A percentile compares a stretch with the other conserved stretches of the same genome.
These are phyloP conservation scores for Candida mattraensis DNA, from an alignment of 805 yeast species.

Conservation along the genomic window DNA sequence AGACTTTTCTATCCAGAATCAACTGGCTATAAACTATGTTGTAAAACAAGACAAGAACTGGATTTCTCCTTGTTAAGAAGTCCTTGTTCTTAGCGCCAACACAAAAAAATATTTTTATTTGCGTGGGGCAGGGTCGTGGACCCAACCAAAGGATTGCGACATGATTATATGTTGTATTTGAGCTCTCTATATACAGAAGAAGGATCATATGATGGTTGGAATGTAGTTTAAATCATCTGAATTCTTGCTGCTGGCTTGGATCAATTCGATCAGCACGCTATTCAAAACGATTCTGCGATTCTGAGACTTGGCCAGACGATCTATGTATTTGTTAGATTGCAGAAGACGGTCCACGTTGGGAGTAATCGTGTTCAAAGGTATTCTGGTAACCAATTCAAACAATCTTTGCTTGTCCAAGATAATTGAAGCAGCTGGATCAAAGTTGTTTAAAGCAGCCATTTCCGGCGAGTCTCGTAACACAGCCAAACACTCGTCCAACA, in stretches of 20 bases:
- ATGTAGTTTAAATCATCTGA: slow-evolving; percentile 1
- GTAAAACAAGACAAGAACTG: too few relatives aligned
- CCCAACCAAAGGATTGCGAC: too few relatives aligned
- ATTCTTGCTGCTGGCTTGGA: slow-evolving; percentile 8
- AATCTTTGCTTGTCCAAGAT: slow-evolving; percentile 19
- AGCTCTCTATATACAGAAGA: slow-evolving; percentile 1
- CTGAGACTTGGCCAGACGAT: slow-evolving; percentile 6
- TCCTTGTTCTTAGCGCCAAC: too few relatives aligned
- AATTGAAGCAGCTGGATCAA: slow-evolving; percentile 18
- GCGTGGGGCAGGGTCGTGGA: too few relatives aligned
- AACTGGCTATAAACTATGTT: too few relatives aligned
- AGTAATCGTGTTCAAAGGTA: slow-evolving; percentile 2
- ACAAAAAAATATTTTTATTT: too few relatives aligned
- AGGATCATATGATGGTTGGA: slow-evolving; percentile 1
- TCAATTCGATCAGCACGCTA: slow-evolving; percentile 8
- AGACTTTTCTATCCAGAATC: too few relatives aligned
- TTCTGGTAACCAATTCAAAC: slow-evolving; percentile 10
- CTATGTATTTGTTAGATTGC: slow-evolving; percentile 12
- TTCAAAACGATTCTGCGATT: slow-evolving; percentile 4
- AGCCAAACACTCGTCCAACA: slow-evolving; percentile 18
- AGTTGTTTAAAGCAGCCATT: slow-evolving; percentile 6
- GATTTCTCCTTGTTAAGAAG: too few relatives aligned
- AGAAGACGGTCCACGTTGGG: neutral
- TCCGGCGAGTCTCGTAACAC: slow-evolving; percentile 9
- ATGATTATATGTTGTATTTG: too few relatives aligned